These are phyloP conservation scores for Kingdonia uniflora DNA, from an alignment of 164 flowering plant species.

Conservation along the genomic window DNA sequence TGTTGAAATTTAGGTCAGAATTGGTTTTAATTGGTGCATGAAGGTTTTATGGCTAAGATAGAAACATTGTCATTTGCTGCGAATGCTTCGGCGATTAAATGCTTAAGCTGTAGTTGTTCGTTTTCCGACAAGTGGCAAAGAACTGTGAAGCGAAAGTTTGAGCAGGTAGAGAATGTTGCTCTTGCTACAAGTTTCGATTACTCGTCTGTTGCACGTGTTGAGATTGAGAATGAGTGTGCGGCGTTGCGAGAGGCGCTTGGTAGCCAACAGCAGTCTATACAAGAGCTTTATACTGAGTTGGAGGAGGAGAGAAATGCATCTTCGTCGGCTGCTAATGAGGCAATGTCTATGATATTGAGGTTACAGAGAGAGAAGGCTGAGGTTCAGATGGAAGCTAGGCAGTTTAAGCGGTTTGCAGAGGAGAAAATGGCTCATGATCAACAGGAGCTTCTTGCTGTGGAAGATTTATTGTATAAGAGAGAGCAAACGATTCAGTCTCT, in stretches of 20 bases:
- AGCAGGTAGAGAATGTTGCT: slow-evolving; percentile 31
- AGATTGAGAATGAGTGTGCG: slow-evolving; percentile 65
- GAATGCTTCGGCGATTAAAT: slow-evolving; percentile 25
- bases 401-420: slow-evolving; percentile 83
- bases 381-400: slow-evolving; percentile 75
- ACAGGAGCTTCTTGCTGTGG: slow-evolving; percentile 52
- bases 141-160: slow-evolving; percentile 61
- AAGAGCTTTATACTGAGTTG: slow-evolving; percentile 55
- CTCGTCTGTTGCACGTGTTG: slow-evolving; percentile 45
- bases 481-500: slow-evolving; percentile 73
- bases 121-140: slow-evolving; percentile 29
- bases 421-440: slow-evolving; percentile 93
- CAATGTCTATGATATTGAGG: slow-evolving; percentile 95
- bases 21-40: not conserved
- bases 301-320: slow-evolving; percentile 94
- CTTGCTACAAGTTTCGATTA: slow-evolving; percentile 15
- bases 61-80: not conserved
- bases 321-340: slow-evolving; percentile 88
- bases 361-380: slow-evolving; percentile 95
- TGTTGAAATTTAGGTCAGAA: not conserved
- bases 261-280: slow-evolving; percentile 62
- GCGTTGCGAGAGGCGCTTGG: slow-evolving; percentile 68
- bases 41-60: slow-evolving; percentile 16
- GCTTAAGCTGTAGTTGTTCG: slow-evolving; percentile 47
- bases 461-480: slow-evolving; percentile 77